Base-by-base conservation (phyloP, 1,284 basidiomycete species). In the Apiotrichum sp. region DNA sequence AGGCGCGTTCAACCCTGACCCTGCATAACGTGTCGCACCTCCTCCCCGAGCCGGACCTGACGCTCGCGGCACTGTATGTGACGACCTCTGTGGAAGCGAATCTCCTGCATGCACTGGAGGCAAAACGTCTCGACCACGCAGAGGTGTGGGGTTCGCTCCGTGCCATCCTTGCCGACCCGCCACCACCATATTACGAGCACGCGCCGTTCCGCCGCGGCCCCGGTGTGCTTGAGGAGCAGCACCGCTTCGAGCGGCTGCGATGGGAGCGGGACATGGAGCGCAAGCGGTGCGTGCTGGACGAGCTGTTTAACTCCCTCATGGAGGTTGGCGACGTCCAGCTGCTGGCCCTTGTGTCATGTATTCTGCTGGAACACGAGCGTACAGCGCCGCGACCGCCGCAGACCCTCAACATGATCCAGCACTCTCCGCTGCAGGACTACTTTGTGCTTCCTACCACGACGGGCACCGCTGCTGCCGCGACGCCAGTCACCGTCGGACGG, bases 251-350 rank as follows among this genome's bases (percentile, higher is more conserved):
- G 29, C 52, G 71, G 10, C 59, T 63, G 22, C 47, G 52, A 2
- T 71, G 70, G 70, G 72, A 76, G 44, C 52, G 62, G n/a, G 64
- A 65, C 10, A 67, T 72, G 56, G 68, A 63, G 32, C 55, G 70
- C 16, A 69, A 70, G 48, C 64, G 66, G 32, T 54, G 65, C 9
- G 54, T 77, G 2, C 55, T 76, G 7, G 69, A 75, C 55, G 58
- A 65, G 49, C 52, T 72, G 67, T 85, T 90, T 62, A 65, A 74
- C 1, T 81, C 87, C 58, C 79, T 89, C 38, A 80, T 83, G 6
- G 79, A 78, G 31, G 78, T 78, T 34, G 86, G 83, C 62, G 89
- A 93, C 66, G 72, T 91, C 0, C 89, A 93, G 66, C 86, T 90
- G 78, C 79, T 93, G 3, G 88, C 87, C 0, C 85, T 93, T 78